These are phyloP conservation scores for Cenococcum geophilum DNA, from an alignment of 495 filamentous ascomycete genomes.

Conservation along the genomic window DNA sequence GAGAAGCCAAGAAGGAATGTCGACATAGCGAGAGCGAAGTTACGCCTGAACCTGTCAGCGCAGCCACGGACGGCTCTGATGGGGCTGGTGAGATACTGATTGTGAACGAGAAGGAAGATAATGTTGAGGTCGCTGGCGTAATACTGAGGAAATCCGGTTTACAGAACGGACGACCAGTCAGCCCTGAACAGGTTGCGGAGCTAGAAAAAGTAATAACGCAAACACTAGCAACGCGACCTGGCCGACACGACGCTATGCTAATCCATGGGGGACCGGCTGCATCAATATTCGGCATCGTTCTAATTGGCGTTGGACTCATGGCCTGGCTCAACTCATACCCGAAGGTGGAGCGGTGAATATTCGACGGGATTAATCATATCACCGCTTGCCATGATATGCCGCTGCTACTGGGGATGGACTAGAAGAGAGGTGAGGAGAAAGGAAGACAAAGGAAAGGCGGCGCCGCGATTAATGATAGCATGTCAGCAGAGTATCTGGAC, in stretches of 20 bases:
- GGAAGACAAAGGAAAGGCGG: not conserved
- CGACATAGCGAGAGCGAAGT: conserved; percentile 20
- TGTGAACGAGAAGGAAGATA: conserved; percentile 22
- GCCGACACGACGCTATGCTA: conserved; percentile 37
- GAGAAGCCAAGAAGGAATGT: conserved; percentile 19
- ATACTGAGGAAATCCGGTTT: conserved; percentile 31
- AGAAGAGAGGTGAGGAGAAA: not conserved
- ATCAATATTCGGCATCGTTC: conserved; percentile 80
- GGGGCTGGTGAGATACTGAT: conserved; percentile 25
- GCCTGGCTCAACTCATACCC: conserved; percentile 89
- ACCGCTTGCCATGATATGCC: not conserved
- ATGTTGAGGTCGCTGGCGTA: conserved; percentile 11
- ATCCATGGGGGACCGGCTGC: conserved; percentile 73
- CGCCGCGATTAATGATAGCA: not conserved
- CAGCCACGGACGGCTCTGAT: conserved; percentile 6
- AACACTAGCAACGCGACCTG: conserved; percentile 37
- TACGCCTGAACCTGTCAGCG: not conserved
- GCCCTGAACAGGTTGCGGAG: conserved; percentile 36
- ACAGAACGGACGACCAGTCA: conserved; percentile 34
- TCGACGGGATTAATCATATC: not conserved
- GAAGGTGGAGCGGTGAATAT: conserved; percentile 53
- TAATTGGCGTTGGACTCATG: conserved; percentile 89
- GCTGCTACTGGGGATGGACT: conserved; percentile 5
- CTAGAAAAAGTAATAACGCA: conserved; percentile 41
- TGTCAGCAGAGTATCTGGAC: not conserved